Percentiles rank a stretch among this genome's conserved stretches.
phyloP scores from a whole-genome alignment of 179 eudicot genomes.

The Silene vulgaris region DNA sequence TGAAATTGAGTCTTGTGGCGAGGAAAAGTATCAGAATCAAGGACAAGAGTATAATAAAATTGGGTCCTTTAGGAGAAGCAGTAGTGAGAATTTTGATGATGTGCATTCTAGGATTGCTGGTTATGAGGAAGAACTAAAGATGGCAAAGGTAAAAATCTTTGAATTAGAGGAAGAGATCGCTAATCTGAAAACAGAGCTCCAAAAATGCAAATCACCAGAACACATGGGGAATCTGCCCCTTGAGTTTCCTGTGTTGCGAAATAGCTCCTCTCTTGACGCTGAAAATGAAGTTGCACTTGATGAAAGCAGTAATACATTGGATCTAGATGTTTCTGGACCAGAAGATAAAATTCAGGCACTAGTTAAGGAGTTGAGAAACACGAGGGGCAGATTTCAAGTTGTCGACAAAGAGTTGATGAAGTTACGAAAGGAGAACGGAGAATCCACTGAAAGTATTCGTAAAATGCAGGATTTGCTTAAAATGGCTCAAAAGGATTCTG shows the following conservation, averaged over 20 bases:
- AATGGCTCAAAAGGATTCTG: constrained; percentile 53
- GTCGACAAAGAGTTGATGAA: constrained; percentile 50
- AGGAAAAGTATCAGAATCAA: constrained; percentile 37
- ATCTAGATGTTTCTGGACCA: constrained; percentile 34
- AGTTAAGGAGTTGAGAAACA: constrained; percentile 41
- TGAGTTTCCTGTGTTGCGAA: constrained; percentile 28
- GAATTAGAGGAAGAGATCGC: constrained; percentile 56
- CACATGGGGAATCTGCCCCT: constrained; percentile 22
- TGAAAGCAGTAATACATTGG: constrained; percentile 26
- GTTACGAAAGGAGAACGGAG: constrained; percentile 51
- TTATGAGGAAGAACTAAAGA: constrained; percentile 51
- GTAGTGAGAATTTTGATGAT: constrained; percentile 36
- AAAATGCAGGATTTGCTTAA: constrained; percentile 55
- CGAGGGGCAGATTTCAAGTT: constrained; percentile 45
- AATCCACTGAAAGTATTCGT: constrained; percentile 35
- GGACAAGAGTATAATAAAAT: constrained; percentile 30
- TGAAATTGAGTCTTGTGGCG: constrained; percentile 49
- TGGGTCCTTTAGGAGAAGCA: constrained; percentile 30
- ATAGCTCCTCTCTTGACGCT: constrained; percentile 9
- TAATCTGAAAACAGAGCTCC: constrained; percentile 48
- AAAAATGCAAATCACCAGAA: constrained; percentile 31
- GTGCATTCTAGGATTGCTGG: constrained; percentile 34
- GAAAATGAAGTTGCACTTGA: constrained; percentile 17
- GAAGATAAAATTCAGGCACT: constrained; percentile 32
- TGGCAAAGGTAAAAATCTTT: constrained; percentile 44